Evolutionary conservation across 179 eudicot genomes (phyloP).

Genomic region (Spinacia oleracea): DNA sequence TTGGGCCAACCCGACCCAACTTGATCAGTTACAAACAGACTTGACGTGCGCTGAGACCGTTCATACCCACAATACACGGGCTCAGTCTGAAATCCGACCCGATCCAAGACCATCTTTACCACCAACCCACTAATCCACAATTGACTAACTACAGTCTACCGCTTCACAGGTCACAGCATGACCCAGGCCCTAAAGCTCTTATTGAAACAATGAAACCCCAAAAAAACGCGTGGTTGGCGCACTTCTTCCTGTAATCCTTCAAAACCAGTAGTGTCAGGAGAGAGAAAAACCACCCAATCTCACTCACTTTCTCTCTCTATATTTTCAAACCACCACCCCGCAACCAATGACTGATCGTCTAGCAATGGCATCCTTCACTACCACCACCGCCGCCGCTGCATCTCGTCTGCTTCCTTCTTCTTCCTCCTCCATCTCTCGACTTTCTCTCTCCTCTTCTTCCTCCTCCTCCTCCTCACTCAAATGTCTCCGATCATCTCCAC

Average conservation of each 20-base stretch:
- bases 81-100: too few relatives aligned
- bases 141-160: too few relatives aligned
- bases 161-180: not conserved
- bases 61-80: too few relatives aligned
- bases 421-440: conserved; percentile 21
- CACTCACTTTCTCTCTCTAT: too few relatives aligned
- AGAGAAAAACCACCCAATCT: not conserved
- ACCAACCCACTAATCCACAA: not conserved
- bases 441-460: conserved; percentile 11
- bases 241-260: not conserved
- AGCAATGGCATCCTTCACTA: conserved; percentile 25
- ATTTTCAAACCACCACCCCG: conserved; percentile 1
- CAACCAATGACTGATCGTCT: conserved; percentile 33
- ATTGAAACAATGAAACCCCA: not conserved
- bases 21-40: too few relatives aligned
- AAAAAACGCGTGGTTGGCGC: not conserved
- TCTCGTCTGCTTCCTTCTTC: conserved; percentile 40
- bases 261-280: not conserved
- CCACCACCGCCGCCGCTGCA: conserved; percentile 41
- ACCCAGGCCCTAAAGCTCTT: not conserved
- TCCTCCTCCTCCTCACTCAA: conserved; percentile 37
- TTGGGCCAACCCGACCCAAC: too few relatives aligned
- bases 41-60: too few relatives aligned
- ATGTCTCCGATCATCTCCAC: conserved; percentile 45
- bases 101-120: too few relatives aligned